A percentile compares a stretch with the other conserved stretches of the same genome.
Evolutionary conservation across 495 filamentous ascomycete species (phyloP).

Genomic region (Penicillium bialowiezense): DNA sequence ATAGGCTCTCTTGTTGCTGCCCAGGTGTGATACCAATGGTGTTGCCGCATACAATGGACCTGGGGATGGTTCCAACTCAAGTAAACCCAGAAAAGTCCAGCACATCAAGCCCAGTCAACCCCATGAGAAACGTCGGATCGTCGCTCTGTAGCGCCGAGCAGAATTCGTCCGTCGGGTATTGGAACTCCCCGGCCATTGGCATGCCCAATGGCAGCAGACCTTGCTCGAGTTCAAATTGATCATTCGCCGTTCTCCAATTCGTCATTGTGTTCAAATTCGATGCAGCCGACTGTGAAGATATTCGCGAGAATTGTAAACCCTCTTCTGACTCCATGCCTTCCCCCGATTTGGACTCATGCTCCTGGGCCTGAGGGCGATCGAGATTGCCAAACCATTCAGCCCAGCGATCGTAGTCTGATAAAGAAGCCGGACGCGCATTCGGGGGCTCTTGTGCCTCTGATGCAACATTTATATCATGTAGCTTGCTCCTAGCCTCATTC

Average conservation of each 20-base stretch:
- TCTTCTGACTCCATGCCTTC: not conserved
- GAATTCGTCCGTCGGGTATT: not conserved
- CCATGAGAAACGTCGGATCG: slow-evolving; percentile 23
- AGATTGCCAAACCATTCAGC: slow-evolving; percentile 10
- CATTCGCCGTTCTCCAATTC: not conserved
- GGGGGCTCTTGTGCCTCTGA: not conserved
- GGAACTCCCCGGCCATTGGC: not conserved
- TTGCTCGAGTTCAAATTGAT: not conserved
- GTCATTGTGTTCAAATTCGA: not conserved
- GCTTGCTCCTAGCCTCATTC: slow-evolving; percentile 18
- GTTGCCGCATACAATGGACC: slow-evolving; percentile 1
- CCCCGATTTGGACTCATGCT: not conserved
- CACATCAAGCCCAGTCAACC: slow-evolving; percentile 21
- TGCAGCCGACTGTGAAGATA: not conserved
- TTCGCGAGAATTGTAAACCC: not conserved
- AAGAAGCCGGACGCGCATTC: not conserved
- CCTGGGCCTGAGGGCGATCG: not conserved
- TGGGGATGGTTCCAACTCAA: too few species aligned
- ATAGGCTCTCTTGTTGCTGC: too few species aligned
- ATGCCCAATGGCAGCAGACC: not conserved
- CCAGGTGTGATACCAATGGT: not conserved
- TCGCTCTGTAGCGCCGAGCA: slow-evolving; percentile 11
- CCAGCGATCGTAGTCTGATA: slow-evolving; percentile 15
- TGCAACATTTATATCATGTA: not conserved
- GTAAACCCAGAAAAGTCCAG: slow-evolving; percentile 20